Evolutionary conservation across 1,139 yeast species (phyloP), one percentile per base, ranked within the genome.

Genomic region (Saccharomyces pastorianus): DNA sequence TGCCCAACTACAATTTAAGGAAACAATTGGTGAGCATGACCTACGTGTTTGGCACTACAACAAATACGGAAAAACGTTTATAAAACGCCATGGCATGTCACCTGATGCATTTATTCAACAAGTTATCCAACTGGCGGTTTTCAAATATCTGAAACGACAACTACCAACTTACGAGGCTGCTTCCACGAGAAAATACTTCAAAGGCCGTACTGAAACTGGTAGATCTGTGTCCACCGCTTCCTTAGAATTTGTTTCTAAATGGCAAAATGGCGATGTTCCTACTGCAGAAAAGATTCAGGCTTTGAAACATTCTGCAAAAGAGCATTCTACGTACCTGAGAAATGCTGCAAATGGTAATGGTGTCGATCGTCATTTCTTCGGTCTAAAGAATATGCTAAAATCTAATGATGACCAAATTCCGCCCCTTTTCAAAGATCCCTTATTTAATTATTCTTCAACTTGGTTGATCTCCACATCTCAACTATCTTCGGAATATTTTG

Each of bases 131-230:
- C 75, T 86, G 62, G 88, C 90, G 17, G 81, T 84, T 67, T 91
- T 77, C 77, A 90, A 90, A 73, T 77, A 84, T 73, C 80, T 89
- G 51, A 96, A 96, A 31, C 82, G 80, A 55, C 77, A 83, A 58
- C 80, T 95, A 69, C 97, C 97, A 59, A 93, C 98, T 27, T 93
- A 93, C 71, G 99, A 93, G 72, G 86, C 96, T 51, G 97, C 97
- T 6, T 90, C 98, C 28, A 91, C 98, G 4, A 82, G 98, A 72
- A 84, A 83, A 68, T 91, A 79, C 73, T 86, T 84, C 68, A 84
- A 82, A 64, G 99, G 99, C 55, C 83, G 99, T 72, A 93, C 98
- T n/a, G 99, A 93, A 73, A 87, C 97, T 46, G 91, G 96, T 59
- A 82, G 99, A 68, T 74, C 90, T 7, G 96, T 89, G 26, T 84